Conservation (phyloP, 805 yeast species). For the Saturnispora diversa region DNA sequence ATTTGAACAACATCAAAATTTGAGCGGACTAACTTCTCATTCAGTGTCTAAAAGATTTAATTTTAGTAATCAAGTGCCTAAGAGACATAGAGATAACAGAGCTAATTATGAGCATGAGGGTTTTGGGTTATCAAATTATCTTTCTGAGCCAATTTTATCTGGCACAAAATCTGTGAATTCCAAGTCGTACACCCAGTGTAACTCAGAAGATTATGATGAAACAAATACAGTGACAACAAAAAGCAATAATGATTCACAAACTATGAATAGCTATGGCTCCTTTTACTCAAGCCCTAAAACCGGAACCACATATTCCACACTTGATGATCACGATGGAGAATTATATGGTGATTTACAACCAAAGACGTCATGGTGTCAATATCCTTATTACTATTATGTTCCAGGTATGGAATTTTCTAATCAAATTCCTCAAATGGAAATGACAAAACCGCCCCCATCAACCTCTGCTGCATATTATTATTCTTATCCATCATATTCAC, state of each 20-base stretch:
- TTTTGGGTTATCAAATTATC: neutral
- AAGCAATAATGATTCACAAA: conserved; percentile 19
- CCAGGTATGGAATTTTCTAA: conserved; percentile 22
- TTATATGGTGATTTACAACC: conserved; percentile 4
- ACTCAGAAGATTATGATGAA: no score
- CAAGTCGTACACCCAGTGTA: no score
- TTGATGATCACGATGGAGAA: conserved; percentile 20
- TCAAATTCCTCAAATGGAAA: conserved; percentile 9
- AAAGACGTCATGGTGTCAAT: conserved; percentile 15
- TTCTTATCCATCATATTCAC: conserved; percentile 24
- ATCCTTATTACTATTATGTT: conserved; percentile 26
- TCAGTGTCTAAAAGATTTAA: conserved; percentile 2
- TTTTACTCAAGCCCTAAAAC: conserved; percentile 27
- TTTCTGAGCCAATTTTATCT: no score
- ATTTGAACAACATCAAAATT: neutral
- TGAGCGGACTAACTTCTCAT: neutral
- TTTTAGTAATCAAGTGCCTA: neutral
- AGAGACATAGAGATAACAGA: neutral
- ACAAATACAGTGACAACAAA: conserved; percentile 13
- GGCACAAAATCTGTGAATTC: no score
- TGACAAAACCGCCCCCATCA: conserved; percentile 15
- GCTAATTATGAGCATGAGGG: conserved; percentile 7
- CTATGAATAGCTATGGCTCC: conserved; percentile 22
- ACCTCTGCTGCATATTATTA: conserved; percentile 22
- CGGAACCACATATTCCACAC: conserved; percentile 24